phyloP scores from a whole-genome alignment of 164 flowering plant species.

The Vitis vinifera region DNA sequence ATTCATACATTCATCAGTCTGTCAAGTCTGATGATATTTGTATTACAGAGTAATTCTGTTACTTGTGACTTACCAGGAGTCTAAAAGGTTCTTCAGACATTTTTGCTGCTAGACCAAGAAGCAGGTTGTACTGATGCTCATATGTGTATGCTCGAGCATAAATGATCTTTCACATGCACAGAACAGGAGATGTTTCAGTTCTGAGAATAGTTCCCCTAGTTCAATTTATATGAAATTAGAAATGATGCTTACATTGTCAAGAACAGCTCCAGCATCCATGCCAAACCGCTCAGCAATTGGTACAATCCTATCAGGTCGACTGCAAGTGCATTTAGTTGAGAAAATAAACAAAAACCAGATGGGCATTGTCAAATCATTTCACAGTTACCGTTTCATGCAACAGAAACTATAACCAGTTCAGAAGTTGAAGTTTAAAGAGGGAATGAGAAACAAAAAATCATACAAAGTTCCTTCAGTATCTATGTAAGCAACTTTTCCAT shows the following conservation, averaged over 20 bases:
- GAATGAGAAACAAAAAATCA: constrained; percentile 31
- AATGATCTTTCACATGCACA: constrained; percentile 55
- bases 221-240: neutral
- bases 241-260: constrained; percentile 75
- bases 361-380: neutral
- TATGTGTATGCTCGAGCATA: constrained; percentile 98
- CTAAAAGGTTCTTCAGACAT: constrained; percentile 98
- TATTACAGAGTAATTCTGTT: neutral
- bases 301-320: constrained; percentile 95
- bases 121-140: constrained; percentile 94
- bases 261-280: constrained; percentile 96
- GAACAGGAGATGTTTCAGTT: constrained; percentile 13
- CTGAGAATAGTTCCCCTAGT: neutral
- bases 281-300: constrained; percentile 98
- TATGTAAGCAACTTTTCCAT: constrained; percentile 97
- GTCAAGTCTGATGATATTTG: neutral
- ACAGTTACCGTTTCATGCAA: neutral
- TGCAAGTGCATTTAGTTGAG: constrained; percentile 35
- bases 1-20: neutral
- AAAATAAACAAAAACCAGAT: constrained; percentile 9
- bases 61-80: constrained; percentile 61
- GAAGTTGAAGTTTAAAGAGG: neutral
- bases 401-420: neutral
- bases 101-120: constrained; percentile 94
- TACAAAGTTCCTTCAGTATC: constrained; percentile 99